A percentile compares a stretch with the other conserved stretches of the same genome.
Conservation (phyloP, 108 stramenopile species). For the Skeletonema tropicum region DNA sequence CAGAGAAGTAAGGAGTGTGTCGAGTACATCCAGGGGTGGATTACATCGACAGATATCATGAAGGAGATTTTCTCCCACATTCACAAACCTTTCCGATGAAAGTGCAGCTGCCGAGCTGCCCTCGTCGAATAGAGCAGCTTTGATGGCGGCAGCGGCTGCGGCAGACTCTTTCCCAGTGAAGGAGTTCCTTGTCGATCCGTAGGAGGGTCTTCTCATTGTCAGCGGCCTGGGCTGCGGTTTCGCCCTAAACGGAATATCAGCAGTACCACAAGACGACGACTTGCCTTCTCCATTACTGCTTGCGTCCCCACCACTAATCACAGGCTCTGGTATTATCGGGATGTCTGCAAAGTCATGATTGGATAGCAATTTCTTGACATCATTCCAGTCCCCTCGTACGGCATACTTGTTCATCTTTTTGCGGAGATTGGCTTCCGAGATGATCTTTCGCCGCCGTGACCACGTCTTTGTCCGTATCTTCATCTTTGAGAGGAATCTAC, state of each 20-base stretch:
- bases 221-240: too few species aligned
- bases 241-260: too few species aligned
- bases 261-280: neutral
- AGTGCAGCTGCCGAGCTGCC: neutral
- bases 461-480: neutral
- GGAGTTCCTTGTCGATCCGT: constrained; percentile 23
- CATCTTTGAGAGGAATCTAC: neutral
- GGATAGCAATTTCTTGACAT: constrained; percentile 17
- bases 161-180: constrained; percentile 30
- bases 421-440: constrained; percentile 32
- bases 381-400: constrained; percentile 27
- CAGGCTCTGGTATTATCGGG: constrained; percentile 8
- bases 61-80: constrained; percentile 38
- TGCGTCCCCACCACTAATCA: too few species aligned
- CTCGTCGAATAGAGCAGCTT: constrained; percentile 10
- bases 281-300: too few species aligned
- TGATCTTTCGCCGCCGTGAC: neutral
- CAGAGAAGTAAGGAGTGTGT: constrained; percentile 19
- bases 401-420: constrained; percentile 23
- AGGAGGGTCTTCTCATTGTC: constrained; percentile 35
- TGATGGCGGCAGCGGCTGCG: constrained; percentile 26
- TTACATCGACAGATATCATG: constrained; percentile 37
- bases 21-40: constrained; percentile 36
- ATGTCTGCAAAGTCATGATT: constrained; percentile 24
- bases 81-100: neutral